phyloP scores from a whole-genome alignment of 495 filamentous ascomycete species.

The Geoglossum glabrum region DNA sequence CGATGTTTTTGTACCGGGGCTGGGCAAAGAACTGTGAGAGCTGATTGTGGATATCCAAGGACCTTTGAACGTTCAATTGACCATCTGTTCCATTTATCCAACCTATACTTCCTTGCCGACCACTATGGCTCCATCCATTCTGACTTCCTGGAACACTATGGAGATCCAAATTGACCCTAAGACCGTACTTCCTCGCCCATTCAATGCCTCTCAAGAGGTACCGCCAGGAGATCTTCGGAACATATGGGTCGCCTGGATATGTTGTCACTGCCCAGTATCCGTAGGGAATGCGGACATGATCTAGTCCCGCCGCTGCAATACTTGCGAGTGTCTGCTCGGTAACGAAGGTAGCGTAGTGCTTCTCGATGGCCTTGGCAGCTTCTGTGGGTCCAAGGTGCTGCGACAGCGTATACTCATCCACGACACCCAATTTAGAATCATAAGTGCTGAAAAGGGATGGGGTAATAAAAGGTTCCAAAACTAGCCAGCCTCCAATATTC shows the following conservation, averaged over 20 bases:
- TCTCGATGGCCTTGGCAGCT: constrained; percentile 47
- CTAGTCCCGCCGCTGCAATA: constrained; percentile 73
- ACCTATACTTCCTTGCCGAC: constrained; percentile 44
- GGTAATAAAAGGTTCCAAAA: constrained; percentile 84
- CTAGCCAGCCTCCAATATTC: constrained; percentile 89
- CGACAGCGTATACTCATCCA: constrained; percentile 78
- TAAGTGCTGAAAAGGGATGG: constrained; percentile 70
- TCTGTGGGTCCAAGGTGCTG: constrained; percentile 40
- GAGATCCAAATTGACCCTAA: constrained; percentile 85
- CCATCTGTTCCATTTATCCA: constrained; percentile 65
- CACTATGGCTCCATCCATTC: constrained; percentile 84
- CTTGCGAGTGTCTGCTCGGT: constrained; percentile 64
- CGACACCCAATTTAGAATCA: constrained; percentile 35
- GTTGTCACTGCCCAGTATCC: constrained; percentile 87
- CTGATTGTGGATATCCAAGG: constrained; percentile 64
- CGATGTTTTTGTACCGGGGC: constrained; percentile 62
- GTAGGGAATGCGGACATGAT: constrained; percentile 88
- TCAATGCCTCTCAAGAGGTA: constrained; percentile 89
- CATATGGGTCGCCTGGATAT: constrained; percentile 73
- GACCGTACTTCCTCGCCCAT: constrained; percentile 77
- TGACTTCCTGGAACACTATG: constrained; percentile 72
- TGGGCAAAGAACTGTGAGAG: constrained; percentile 73
- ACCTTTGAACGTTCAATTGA: constrained; percentile 41
- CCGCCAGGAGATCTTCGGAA: constrained; percentile 73
- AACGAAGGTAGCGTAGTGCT: constrained; percentile 80